Conservation (phyloP, 495 filamentous ascomycete species). For the Penicillium crystallinum region DNA sequence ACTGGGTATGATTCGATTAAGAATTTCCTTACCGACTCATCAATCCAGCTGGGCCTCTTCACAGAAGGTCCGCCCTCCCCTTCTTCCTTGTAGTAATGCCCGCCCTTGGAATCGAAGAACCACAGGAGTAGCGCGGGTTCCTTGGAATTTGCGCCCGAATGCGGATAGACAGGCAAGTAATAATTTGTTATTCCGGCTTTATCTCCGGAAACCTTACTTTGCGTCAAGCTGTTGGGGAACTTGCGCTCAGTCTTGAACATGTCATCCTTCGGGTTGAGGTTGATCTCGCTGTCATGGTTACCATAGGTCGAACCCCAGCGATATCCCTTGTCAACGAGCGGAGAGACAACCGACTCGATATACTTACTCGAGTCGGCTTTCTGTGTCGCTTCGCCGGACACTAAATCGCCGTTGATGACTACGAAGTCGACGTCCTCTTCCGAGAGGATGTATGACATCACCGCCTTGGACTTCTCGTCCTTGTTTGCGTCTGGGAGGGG, state of each 20-base stretch:
- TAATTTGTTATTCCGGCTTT: slow-evolving; percentile 66
- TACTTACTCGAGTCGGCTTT: slow-evolving; percentile 54
- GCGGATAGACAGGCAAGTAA: slow-evolving; percentile 50
- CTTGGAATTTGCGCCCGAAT: background rate
- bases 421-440: slow-evolving; percentile 54
- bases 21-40: slow-evolving; percentile 17
- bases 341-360: slow-evolving; percentile 55
- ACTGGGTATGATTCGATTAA: no score
- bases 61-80: slow-evolving; percentile 28
- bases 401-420: slow-evolving; percentile 69
- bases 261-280: slow-evolving; percentile 45
- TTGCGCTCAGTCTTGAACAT: slow-evolving; percentile 51
- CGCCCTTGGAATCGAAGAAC: slow-evolving; percentile 73
- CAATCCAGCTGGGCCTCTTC: slow-evolving; percentile 34
- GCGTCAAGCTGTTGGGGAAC: slow-evolving; percentile 52
- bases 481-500: slow-evolving; percentile 4
- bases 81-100: slow-evolving; percentile 44
- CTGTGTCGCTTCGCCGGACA: slow-evolving; percentile 63
- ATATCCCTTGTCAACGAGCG: slow-evolving; percentile 47
- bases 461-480: slow-evolving; percentile 53
- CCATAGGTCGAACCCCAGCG: slow-evolving; percentile 69
- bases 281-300: slow-evolving; percentile 65
- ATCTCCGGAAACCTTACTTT: slow-evolving; percentile 35
- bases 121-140: slow-evolving; percentile 55
- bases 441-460: slow-evolving; percentile 58